Conservation (phyloP, 805 yeast species). For the Pichia deserticola region DNA sequence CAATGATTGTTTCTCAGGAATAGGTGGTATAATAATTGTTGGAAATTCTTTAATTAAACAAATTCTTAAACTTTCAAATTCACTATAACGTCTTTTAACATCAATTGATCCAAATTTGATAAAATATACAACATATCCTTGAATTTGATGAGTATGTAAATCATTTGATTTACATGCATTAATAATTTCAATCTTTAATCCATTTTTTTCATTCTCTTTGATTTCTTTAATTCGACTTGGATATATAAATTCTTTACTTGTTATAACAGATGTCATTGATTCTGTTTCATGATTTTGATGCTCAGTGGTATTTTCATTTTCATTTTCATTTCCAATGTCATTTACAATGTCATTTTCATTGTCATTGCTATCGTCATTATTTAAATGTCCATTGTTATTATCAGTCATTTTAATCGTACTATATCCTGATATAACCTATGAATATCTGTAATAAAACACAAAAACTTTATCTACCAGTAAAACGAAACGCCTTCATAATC, state of each 20-base stretch:
- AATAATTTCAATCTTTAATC: slow-evolving; percentile 34
- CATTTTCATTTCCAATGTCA: no score
- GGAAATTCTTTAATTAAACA: slow-evolving; percentile 70
- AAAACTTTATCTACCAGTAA: no score
- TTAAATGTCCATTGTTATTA: no score
- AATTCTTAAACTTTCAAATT: slow-evolving; percentile 77
- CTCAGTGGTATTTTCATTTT: no score
- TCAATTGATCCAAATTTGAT: slow-evolving; percentile 53
- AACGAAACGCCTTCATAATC: no score
- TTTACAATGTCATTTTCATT: no score
- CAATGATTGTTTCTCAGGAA: slow-evolving; percentile 77
- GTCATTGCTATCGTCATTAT: no score
- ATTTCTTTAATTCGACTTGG: slow-evolving; percentile 22
- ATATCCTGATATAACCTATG: no score
- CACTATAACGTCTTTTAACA: slow-evolving; percentile 84
- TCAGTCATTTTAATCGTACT: no score
- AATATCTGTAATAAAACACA: no score
- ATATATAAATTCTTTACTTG: slow-evolving; percentile 14
- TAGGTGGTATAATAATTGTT: slow-evolving; percentile 81
- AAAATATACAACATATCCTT: slow-evolving; percentile 69
- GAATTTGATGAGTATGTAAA: slow-evolving; percentile 39
- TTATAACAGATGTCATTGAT: neutral
- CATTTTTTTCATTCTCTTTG: slow-evolving; percentile 10
- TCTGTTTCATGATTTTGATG: no score
- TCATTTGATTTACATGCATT: slow-evolving; percentile 88